A percentile compares a stretch with the other conserved stretches of the same genome.
Evolutionary conservation across 768 basidiomycete genomes (phyloP).

Genomic region (Pulveroboletus ravenelii): DNA sequence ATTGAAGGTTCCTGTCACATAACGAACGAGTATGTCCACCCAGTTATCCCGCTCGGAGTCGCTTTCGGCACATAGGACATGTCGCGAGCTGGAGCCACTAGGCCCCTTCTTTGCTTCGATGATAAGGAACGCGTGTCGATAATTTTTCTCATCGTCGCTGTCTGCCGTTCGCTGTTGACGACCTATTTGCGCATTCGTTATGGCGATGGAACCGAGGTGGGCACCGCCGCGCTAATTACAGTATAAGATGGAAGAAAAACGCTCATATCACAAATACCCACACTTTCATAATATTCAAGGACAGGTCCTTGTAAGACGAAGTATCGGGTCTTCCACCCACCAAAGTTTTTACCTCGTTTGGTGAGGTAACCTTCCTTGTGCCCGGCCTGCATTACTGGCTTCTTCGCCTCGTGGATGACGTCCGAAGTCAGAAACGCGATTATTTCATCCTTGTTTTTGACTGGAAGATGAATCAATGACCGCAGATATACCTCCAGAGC

Average conservation of each 20-base stretch:
- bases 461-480: constrained; percentile 71
- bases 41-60: constrained; percentile 90
- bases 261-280: constrained; percentile 42
- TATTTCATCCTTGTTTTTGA: constrained; percentile 85
- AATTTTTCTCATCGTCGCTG: constrained; percentile 84
- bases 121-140: constrained; percentile 95
- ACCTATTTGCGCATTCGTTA: constrained; percentile 94
- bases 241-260: constrained; percentile 9
- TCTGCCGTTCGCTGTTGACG: constrained; percentile 72
- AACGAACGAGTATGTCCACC: constrained; percentile 90
- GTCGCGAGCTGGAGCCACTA: constrained; percentile 66
- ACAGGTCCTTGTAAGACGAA: constrained; percentile 90
- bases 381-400: constrained; percentile 72
- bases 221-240: constrained; percentile 73
- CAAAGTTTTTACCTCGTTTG: constrained; percentile 96
- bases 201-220: constrained; percentile 84
- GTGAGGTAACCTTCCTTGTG: constrained; percentile 96
- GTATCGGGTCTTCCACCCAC: constrained; percentile 95
- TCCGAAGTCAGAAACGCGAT: constrained; percentile 92
- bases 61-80: constrained; percentile 95
- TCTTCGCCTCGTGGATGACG: constrained; percentile 69
- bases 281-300: constrained; percentile 93
- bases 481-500: constrained; percentile 85
- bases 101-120: constrained; percentile 81
- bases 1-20: constrained; percentile 77